These are phyloP conservation scores for Clarireedia monteithiana DNA, from an alignment of 2,329 filamentous ascomycete species.

Conservation along the genomic window DNA sequence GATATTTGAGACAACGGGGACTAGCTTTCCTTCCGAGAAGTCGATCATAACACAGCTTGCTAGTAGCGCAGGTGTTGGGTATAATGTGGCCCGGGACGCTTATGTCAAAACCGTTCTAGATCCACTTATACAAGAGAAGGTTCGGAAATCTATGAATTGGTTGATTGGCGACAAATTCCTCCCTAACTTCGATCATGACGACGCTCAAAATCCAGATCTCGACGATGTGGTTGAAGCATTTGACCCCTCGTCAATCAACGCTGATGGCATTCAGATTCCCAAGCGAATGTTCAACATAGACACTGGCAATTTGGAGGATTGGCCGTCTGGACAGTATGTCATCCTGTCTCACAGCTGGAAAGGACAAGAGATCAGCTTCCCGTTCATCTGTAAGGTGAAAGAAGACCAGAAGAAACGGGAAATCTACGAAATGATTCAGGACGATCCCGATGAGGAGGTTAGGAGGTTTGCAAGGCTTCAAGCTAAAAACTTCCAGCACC, in stretches of 20 bases:
- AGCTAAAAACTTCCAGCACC: constrained; percentile 10
- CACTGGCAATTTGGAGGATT: constrained; percentile 27
- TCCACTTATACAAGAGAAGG: constrained; percentile 11
- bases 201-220: constrained; percentile 3
- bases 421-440: constrained; percentile 7
- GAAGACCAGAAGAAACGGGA: constrained; percentile 10
- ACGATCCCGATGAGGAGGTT: constrained; percentile 10
- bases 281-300: constrained; percentile 31
- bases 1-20: constrained; percentile 9
- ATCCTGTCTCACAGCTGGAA: constrained; percentile 33
- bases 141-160: constrained; percentile 13
- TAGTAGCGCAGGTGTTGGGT: constrained; percentile 9
- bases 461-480: constrained; percentile 9
- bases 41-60: constrained; percentile 10
- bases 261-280: constrained; percentile 17
- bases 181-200: constrained; percentile 8
- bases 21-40: constrained; percentile 10
- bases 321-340: constrained; percentile 28
- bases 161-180: constrained; percentile 9
- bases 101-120: constrained; percentile 12
- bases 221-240: constrained; percentile 1
- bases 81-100: constrained; percentile 11
- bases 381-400: constrained; percentile 21
- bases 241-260: not conserved
- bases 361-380: constrained; percentile 26